Evolutionary conservation across 176 grass and related monocot species (phyloP).

Genomic region (Oryza coarctata): DNA sequence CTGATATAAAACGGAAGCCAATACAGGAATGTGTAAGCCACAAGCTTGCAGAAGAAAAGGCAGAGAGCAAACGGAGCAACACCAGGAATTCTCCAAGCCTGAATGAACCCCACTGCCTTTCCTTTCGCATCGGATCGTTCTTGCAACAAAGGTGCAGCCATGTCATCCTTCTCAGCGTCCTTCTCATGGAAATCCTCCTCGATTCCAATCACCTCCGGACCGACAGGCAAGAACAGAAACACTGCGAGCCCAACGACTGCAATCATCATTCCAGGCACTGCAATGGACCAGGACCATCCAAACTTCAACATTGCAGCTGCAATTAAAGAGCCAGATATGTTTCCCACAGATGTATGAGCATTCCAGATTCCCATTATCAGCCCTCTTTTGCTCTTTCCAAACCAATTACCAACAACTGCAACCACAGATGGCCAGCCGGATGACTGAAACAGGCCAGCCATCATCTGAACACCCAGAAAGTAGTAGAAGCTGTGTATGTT

Average conservation of each 20-base stretch:
- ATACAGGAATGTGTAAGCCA: slow-evolving; percentile 83
- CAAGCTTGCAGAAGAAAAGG: slow-evolving; percentile 86
- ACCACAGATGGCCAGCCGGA: slow-evolving; percentile 79
- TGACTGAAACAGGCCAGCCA: slow-evolving; percentile 73
- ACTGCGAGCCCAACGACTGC: slow-evolving; percentile 51
- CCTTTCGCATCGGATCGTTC: slow-evolving; percentile 23
- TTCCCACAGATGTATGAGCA: slow-evolving; percentile 69
- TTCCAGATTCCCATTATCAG: slow-evolving; percentile 91
- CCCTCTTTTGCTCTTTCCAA: slow-evolving; percentile 83
- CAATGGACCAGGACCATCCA: slow-evolving; percentile 78
- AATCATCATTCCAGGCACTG: slow-evolving; percentile 54
- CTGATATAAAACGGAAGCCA: slow-evolving; percentile 92
- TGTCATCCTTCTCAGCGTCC: slow-evolving; percentile 46
- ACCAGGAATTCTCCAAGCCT: slow-evolving; percentile 80
- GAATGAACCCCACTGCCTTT: slow-evolving; percentile 65
- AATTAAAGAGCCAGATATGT: slow-evolving; percentile 72
- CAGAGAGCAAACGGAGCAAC: slow-evolving; percentile 78
- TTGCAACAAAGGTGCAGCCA: slow-evolving; percentile 47
- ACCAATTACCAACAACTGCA: slow-evolving; percentile 77
- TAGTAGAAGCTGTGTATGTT: slow-evolving; percentile 80
- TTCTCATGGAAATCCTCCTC: slow-evolving; percentile 41
- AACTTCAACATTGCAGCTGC: slow-evolving; percentile 64
- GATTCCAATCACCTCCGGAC: slow-evolving; percentile 60
- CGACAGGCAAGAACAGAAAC: slow-evolving; percentile 63
- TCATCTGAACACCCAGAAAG: slow-evolving; percentile 67